Percentiles rank a stretch among this genome's conserved stretches.
Evolutionary conservation across 2,329 filamentous ascomycete genomes (phyloP).

Genomic region (Coniochaeta sp.): DNA sequence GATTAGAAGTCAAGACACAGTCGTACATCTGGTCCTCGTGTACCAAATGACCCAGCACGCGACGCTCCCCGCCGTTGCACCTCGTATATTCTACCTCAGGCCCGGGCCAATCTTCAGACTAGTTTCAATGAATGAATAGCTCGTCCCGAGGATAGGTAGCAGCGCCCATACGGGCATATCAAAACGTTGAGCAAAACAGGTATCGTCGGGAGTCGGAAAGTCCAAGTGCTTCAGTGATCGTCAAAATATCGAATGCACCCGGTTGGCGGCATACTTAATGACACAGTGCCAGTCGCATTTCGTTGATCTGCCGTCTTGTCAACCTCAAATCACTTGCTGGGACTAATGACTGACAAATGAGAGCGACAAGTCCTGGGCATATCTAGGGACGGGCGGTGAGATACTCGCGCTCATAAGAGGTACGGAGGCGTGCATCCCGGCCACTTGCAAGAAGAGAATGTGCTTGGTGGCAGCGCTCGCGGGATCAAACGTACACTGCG

Average conservation of each 20-base stretch:
- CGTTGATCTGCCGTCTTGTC: not conserved
- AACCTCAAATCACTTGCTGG: not conserved
- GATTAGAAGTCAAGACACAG: not conserved
- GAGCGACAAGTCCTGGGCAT: too few relatives aligned
- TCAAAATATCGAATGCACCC: not conserved
- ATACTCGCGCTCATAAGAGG: too few relatives aligned
- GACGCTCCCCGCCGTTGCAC: not conserved
- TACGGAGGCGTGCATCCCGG: too few relatives aligned
- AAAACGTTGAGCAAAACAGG: too few relatives aligned
- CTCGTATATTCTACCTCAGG: not conserved
- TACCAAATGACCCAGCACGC: not conserved
- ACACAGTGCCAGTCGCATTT: not conserved
- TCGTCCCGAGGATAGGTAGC: not conserved
- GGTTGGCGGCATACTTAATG: not conserved
- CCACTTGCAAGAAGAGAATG: too few relatives aligned
- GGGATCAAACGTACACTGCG: too few relatives aligned
- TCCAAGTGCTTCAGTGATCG: not conserved
- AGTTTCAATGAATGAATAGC: not conserved
- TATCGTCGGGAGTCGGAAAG: not conserved
- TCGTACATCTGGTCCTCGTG: not conserved
- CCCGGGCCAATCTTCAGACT: not conserved
- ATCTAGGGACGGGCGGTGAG: too few relatives aligned
- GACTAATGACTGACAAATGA: not conserved
- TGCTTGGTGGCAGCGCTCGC: too few relatives aligned
- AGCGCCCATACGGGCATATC: not conserved